A percentile compares a stretch with the other conserved stretches of the same genome.
These are phyloP conservation scores for Glaciozyma antarctica DNA, from an alignment of 768 basidiomycete species.

Conservation along the genomic window DNA sequence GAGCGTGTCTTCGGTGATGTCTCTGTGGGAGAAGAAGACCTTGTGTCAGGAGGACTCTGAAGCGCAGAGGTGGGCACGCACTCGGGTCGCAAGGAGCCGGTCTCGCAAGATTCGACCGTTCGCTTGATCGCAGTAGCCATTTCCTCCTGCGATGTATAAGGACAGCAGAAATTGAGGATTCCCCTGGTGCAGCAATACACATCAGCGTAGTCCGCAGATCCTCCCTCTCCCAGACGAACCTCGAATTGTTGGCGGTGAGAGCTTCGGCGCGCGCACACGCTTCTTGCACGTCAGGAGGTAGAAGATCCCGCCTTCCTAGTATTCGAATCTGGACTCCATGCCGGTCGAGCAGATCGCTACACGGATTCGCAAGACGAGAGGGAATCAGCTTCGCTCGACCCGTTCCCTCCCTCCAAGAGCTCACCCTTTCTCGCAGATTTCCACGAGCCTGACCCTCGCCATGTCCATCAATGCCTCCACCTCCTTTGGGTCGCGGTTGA, in stretches of 20 bases:
- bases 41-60: too few species aligned
- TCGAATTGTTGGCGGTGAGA: constrained; percentile 62
- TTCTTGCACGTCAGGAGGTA: constrained; percentile 64
- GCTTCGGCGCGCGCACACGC: constrained; percentile 63
- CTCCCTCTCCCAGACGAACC: constrained; percentile 44
- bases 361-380: too few species aligned
- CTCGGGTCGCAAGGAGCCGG: neutral
- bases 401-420: constrained; percentile 32
- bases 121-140: constrained; percentile 65
- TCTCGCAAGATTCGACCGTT: constrained; percentile 1
- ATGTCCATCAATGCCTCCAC: constrained; percentile 81
- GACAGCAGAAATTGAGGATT: constrained; percentile 83
- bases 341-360: constrained; percentile 65
- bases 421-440: constrained; percentile 72
- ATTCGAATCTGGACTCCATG: constrained; percentile 78
- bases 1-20: constrained; percentile 60
- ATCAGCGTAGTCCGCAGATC: neutral
- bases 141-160: constrained; percentile 85
- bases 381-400: neutral
- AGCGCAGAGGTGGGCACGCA: neutral
- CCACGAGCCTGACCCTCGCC: constrained; percentile 63
- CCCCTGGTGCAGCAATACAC: constrained; percentile 46
- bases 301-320: constrained; percentile 62
- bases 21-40: constrained; percentile 37
- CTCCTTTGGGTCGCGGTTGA: constrained; percentile 74